Conservation (phyloP, 345 rosid species). For the Clarkia xantiana region DNA sequence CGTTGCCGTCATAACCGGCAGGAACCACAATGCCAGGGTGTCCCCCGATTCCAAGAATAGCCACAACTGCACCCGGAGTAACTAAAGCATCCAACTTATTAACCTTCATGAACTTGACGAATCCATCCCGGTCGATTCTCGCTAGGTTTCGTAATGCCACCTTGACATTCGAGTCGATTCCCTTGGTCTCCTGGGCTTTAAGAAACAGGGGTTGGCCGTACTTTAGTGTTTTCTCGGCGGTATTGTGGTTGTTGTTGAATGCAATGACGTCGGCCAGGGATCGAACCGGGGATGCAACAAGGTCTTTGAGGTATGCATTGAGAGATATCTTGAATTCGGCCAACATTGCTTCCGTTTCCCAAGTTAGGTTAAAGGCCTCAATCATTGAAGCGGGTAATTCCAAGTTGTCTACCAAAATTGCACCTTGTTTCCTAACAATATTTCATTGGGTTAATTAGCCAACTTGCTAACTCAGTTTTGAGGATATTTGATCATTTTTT, state of each 20-base stretch:
- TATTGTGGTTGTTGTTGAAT: conserved; percentile 20
- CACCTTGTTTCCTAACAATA: conserved; percentile 12
- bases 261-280: conserved; percentile 21
- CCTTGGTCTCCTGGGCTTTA: conserved; percentile 17
- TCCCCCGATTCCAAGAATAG: conserved; percentile 14
- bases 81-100: conserved; percentile 16
- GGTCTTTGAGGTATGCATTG: conserved; percentile 19
- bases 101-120: conserved; percentile 14
- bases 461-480: no score
- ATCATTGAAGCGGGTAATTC: conserved; percentile 7
- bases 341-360: conserved; percentile 7
- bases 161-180: conserved; percentile 9
- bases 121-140: conserved; percentile 12
- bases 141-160: neutral
- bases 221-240: conserved; percentile 10
- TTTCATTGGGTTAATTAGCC: no score
- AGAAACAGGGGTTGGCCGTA: conserved; percentile 12
- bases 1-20: conserved; percentile 12
- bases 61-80: conserved; percentile 6
- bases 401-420: conserved; percentile 16
- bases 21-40: conserved; percentile 19
- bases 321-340: conserved; percentile 23
- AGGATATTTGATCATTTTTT: no score
- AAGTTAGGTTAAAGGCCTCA: conserved; percentile 7
- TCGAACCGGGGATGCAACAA: conserved; percentile 21